Evolutionary conservation across 768 basidiomycete species (phyloP), one percentile per base, ranked within the genome.

Genomic region (Xerocomellus amylosporus): DNA sequence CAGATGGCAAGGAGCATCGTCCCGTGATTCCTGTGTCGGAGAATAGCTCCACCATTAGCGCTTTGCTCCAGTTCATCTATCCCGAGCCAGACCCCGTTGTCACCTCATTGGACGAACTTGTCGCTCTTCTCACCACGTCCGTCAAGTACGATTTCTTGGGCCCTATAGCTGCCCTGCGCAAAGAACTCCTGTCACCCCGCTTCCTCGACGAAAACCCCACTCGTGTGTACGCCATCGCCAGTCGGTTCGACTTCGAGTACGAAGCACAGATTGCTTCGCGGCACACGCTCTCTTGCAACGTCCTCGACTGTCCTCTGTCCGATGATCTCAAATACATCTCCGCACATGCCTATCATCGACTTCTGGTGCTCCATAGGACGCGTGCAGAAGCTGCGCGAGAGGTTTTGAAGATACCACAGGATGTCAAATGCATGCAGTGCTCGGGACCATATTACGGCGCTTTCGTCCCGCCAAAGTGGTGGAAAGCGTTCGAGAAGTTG

Each of bases 211-310:
- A 70, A 14, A 74, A 73, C 13, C 83, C 88, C 9, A 74, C 76
- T 14, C 82, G 85, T 14, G 85, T 88, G 2, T 90, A 85, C 59
- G 86, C 87, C 26, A 81, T 88, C 39, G 86, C 88, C 2, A 81
- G 80, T 54, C 81, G 83, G 5, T 84, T 79, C 53, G 83, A 84
- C 20, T 69, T 90, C 15, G 80, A 84, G 42, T 78, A 82, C 30
- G 87, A 88, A 64, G 81, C 84, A 12, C 75, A 75, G 53, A 63
- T 81, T 43, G 86, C 87, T 6, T 87, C 87, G 17, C 73, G 69
- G 9, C 71, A 80, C 62, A 86, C 87, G 0, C 79, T 88, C 13
- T 61, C 65, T 46, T 66, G 77, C 28, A 75, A 81, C 53, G 64
- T 88, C 51, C 73, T 85, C 26, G 80, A 83, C 33, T 76, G 74